Percentiles rank a stretch among this genome's conserved stretches.
Conservation (phyloP, 1,284 basidiomycete species). For the Volvariella volvacea region DNA sequence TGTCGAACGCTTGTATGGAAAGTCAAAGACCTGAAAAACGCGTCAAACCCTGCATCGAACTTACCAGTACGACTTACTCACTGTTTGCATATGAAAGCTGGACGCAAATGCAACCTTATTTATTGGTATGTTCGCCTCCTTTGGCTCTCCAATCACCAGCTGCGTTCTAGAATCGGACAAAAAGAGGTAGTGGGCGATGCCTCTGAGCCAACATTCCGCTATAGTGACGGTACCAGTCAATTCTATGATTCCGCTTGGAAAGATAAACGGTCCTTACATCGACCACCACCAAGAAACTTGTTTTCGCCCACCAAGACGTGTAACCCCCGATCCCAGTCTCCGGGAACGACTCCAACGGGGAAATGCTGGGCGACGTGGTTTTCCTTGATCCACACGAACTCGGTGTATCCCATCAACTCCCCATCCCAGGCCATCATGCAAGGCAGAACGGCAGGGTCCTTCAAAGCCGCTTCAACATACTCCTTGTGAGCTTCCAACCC, state of each 20-base stretch:
- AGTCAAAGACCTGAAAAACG: constrained; percentile 22
- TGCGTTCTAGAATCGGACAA: constrained; percentile 40
- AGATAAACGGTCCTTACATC: constrained; percentile 24
- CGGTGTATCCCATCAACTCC: constrained; percentile 47
- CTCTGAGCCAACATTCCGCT: constrained; percentile 42
- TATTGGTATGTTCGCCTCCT: constrained; percentile 27
- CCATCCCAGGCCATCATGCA: constrained; percentile 48
- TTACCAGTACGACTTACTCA: constrained; percentile 13
- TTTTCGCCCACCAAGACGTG: constrained; percentile 45
- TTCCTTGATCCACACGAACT: constrained; percentile 47
- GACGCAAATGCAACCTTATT: constrained; percentile 19
- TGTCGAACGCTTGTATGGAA: constrained; percentile 23
- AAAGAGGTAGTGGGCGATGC: constrained; percentile 42
- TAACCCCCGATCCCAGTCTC: constrained; percentile 45
- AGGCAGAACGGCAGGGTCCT: constrained; percentile 37
- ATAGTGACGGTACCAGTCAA: not conserved
- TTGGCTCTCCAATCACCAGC: constrained; percentile 42
- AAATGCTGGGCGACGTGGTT: constrained; percentile 37
- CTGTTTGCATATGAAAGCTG: constrained; percentile 27
- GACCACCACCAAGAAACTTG: constrained; percentile 34
- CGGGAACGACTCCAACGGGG: constrained; percentile 24
- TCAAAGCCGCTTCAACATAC: constrained; percentile 33
- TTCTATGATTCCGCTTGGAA: not conserved
- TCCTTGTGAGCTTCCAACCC: constrained; percentile 38
- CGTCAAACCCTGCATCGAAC: too few species aligned